Conservation (phyloP, 805 yeast species). For the Millerozyma miso region DNA sequence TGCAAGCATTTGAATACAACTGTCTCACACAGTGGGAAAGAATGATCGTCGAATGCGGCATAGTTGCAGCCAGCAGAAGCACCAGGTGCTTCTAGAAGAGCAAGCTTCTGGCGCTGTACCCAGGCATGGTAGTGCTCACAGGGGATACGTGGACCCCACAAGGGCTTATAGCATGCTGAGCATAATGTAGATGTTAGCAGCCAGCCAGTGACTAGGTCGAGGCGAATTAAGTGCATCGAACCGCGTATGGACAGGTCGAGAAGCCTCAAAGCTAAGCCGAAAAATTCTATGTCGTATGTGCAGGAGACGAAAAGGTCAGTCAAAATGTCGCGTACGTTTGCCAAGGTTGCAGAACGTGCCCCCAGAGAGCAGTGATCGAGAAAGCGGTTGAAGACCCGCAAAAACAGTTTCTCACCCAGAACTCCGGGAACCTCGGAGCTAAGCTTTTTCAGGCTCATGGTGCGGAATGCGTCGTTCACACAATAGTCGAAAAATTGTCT, state of each 20-base stretch:
- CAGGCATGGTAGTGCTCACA: conserved; percentile 50
- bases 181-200: conserved; percentile 46
- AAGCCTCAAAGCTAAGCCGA: conserved; percentile 47
- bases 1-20: conserved; percentile 63
- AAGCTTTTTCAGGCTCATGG: conserved; percentile 24
- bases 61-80: neutral
- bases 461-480: conserved; percentile 30
- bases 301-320: conserved; percentile 63
- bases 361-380: conserved; percentile 44
- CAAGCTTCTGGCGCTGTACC: conserved; percentile 41
- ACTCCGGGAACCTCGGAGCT: conserved; percentile 10
- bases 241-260: conserved; percentile 53
- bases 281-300: conserved; percentile 56
- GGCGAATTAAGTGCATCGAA: conserved; percentile 40
- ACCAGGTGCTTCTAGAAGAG: conserved; percentile 4
- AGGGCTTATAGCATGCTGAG: conserved; percentile 67
- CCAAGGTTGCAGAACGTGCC: conserved; percentile 44
- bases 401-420: conserved; percentile 36
- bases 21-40: conserved; percentile 28
- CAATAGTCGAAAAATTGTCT: conserved; percentile 18
- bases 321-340: conserved; percentile 57
- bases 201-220: conserved; percentile 59
- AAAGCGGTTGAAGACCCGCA: conserved; percentile 52
- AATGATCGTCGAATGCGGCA: conserved; percentile 4
- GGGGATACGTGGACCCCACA: conserved; percentile 66